Evolutionary conservation across 108 stramenopile genomes (phyloP).

Genomic region (Nitzschia sp.): DNA sequence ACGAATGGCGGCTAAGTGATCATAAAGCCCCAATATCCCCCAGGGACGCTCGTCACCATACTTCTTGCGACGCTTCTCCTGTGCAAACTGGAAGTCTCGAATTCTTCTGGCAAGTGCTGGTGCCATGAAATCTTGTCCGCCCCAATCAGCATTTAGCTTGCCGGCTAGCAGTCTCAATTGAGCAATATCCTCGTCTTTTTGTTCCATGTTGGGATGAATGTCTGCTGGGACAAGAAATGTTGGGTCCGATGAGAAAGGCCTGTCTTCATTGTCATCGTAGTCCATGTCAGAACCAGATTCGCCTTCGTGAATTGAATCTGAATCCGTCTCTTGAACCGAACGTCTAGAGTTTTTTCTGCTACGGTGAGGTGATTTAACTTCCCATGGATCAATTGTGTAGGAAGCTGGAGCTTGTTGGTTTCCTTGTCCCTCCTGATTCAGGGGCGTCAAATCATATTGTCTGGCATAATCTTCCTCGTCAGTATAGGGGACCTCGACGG

Average conservation of each 20-base stretch:
- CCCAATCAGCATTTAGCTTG: slow-evolving; percentile 73
- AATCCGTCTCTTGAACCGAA: slow-evolving; percentile 24
- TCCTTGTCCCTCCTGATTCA: slow-evolving; percentile 2
- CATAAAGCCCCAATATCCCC: slow-evolving; percentile 84
- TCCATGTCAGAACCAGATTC: slow-evolving; percentile 12
- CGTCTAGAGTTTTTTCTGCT: neutral
- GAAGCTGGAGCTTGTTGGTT: slow-evolving; percentile 5
- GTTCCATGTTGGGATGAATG: slow-evolving; percentile 53
- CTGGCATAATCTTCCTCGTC: slow-evolving; percentile 22
- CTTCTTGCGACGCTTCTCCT: slow-evolving; percentile 77
- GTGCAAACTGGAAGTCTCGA: slow-evolving; percentile 87
- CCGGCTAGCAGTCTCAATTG: slow-evolving; percentile 77
- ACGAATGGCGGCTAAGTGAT: slow-evolving; percentile 64
- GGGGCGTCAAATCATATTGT: slow-evolving; percentile 33
- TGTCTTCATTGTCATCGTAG: slow-evolving; percentile 18
- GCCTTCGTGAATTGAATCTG: slow-evolving; percentile 11
- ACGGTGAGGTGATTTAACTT: slow-evolving; percentile 15
- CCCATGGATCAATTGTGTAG: slow-evolving; percentile 38
- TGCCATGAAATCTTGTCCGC: slow-evolving; percentile 59
- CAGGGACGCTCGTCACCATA: slow-evolving; percentile 82
- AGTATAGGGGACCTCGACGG: slow-evolving; percentile 1
- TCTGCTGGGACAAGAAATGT: slow-evolving; percentile 44
- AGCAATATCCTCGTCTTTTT: slow-evolving; percentile 67
- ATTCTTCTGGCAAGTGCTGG: slow-evolving; percentile 75
- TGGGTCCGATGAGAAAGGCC: slow-evolving; percentile 22